These are phyloP conservation scores for Aspergillus bridgeri DNA, from an alignment of 495 filamentous ascomycete genomes.

Conservation along the genomic window DNA sequence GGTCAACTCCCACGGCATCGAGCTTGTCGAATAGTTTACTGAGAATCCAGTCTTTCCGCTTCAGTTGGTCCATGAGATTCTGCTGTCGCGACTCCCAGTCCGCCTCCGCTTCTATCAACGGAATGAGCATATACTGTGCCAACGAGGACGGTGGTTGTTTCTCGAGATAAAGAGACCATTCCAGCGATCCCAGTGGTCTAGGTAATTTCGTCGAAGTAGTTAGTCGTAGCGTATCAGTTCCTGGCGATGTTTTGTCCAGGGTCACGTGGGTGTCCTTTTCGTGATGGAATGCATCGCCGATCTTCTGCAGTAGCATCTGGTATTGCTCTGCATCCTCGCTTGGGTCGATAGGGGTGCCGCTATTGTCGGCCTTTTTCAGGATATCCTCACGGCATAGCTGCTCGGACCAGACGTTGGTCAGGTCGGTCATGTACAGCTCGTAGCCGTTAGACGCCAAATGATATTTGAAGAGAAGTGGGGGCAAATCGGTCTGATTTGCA, in stretches of 20 bases:
- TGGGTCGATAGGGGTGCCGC: slow-evolving; percentile 79
- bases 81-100: slow-evolving; percentile 46
- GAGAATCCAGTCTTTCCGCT: slow-evolving; percentile 78
- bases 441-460: slow-evolving; percentile 56
- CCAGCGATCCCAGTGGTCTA: slow-evolving; percentile 60
- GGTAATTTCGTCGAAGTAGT: slow-evolving; percentile 61
- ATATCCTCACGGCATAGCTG: slow-evolving; percentile 60
- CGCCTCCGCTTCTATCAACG: slow-evolving; percentile 60
- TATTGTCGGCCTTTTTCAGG: slow-evolving; percentile 58
- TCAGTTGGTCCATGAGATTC: slow-evolving; percentile 56
- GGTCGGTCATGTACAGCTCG: slow-evolving; percentile 73
- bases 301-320: slow-evolving; percentile 65
- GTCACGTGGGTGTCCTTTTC: slow-evolving; percentile 31
- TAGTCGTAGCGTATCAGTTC: slow-evolving; percentile 48
- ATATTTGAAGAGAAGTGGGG: slow-evolving; percentile 55
- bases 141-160: slow-evolving; percentile 52
- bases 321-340: slow-evolving; percentile 72
- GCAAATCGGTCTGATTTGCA: slow-evolving; percentile 19
- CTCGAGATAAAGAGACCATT: slow-evolving; percentile 62
- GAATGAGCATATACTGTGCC: slow-evolving; percentile 63
- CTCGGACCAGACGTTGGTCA: slow-evolving; percentile 84
- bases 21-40: slow-evolving; percentile 73
- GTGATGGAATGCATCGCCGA: slow-evolving; percentile 59
- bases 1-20: slow-evolving; percentile 62
- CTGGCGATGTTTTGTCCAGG: slow-evolving; percentile 22